Percentiles rank a stretch among this genome's conserved stretches.
Conservation (phyloP, 805 yeast genomes). For the Kluyveromyces nonfermentans region DNA sequence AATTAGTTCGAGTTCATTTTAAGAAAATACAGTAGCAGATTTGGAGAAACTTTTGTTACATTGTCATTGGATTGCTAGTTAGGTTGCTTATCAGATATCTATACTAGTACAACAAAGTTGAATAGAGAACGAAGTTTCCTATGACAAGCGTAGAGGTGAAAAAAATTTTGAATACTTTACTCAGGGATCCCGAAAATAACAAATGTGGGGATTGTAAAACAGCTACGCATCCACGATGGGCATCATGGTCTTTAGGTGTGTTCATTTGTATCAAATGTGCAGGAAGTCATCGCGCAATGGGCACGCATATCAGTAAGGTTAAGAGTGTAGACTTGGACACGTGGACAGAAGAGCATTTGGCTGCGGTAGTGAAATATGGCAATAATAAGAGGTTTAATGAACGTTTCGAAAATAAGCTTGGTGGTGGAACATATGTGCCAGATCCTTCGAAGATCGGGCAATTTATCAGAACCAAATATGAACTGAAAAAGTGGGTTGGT, state of each 20-base stretch:
- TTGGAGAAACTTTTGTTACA: no score
- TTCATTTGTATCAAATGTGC: constrained; percentile 92
- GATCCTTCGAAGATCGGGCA: constrained; percentile 78
- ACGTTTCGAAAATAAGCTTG: constrained; percentile 74
- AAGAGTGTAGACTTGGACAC: constrained; percentile 91
- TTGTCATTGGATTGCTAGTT: neutral
- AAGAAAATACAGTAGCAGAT: no score
- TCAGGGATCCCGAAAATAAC: constrained; percentile 69
- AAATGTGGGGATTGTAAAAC: constrained; percentile 88
- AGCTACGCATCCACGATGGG: constrained; percentile 92
- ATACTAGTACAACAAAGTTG: neutral
- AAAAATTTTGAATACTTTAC: constrained; percentile 58
- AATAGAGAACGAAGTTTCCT: neutral
- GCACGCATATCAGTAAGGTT: constrained; percentile 89
- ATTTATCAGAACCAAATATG: constrained; percentile 88
- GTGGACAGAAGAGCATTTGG: constrained; percentile 91
- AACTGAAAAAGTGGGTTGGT: constrained; percentile 75
- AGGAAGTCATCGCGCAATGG: constrained; percentile 91
- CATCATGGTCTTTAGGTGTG: constrained; percentile 90
- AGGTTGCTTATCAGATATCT: neutral
- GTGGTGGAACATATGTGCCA: constrained; percentile 57
- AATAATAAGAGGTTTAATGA: constrained; percentile 59
- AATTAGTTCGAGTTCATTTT: no score
- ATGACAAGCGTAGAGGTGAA: constrained; percentile 35
- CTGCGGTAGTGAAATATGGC: constrained; percentile 78